A percentile compares a stretch with the other conserved stretches of the same genome.
phyloP scores from a whole-genome alignment of 2,329 filamentous ascomycete species.

The Sporothrix dimorphospora region DNA sequence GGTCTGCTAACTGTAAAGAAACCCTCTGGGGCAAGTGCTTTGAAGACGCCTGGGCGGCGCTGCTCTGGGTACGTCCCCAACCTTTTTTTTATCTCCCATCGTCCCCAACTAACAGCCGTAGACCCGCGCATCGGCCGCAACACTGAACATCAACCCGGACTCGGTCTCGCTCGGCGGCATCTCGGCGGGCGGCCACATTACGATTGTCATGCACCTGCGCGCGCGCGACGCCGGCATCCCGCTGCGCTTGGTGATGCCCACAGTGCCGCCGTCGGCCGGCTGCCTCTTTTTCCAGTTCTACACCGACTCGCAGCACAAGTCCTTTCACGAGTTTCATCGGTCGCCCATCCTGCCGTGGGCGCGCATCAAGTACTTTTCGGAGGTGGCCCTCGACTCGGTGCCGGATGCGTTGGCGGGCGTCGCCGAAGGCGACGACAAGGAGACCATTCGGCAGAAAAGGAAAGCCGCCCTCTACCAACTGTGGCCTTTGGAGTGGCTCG shows the following conservation, averaged over 20 bases:
- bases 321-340: conserved; percentile 36
- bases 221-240: conserved; percentile 45
- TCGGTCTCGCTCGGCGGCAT: conserved; percentile 46
- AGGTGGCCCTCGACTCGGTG: conserved; percentile 48
- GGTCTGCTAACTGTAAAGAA: conserved; percentile 32
- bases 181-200: conserved; percentile 52
- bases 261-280: conserved; percentile 40
- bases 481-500: conserved; percentile 35
- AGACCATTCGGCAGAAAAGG: background rate
- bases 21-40: conserved; percentile 43
- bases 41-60: conserved; percentile 44
- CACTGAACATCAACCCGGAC: conserved; percentile 40
- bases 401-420: conserved; percentile 42
- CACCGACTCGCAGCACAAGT: conserved; percentile 41
- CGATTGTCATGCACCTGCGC: conserved; percentile 43
- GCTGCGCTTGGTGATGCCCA: conserved; percentile 42
- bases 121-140: conserved; percentile 35
- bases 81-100: conserved; percentile 22
- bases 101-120: background rate
- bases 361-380: conserved; percentile 46
- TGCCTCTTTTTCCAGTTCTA: conserved; percentile 39
- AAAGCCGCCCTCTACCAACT: background rate
- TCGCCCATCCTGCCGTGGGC: conserved; percentile 50
- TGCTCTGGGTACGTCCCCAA: conserved; percentile 41
- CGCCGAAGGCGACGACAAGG: conserved; percentile 35